phyloP scores from a whole-genome alignment of 1,284 basidiomycete species.

The Cryptococcus wingfieldii region DNA sequence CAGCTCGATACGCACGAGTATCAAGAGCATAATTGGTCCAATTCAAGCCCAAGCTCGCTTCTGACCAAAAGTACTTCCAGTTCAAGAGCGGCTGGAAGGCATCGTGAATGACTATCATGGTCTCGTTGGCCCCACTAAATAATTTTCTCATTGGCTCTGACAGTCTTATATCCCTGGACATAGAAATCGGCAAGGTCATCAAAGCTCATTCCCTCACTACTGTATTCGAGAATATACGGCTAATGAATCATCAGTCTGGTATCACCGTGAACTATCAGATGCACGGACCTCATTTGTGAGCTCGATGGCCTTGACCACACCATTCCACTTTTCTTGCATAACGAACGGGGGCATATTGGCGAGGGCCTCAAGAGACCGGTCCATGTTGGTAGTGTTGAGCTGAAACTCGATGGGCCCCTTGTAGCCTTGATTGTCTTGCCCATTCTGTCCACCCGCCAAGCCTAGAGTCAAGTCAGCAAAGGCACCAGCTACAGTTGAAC shows the following conservation, averaged over 20 bases:
- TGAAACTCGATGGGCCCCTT: conserved; percentile 28
- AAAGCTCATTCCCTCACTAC: conserved; percentile 24
- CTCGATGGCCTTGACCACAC: conserved; percentile 55
- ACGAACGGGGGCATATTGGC: conserved; percentile 50
- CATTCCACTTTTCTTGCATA: conserved; percentile 28
- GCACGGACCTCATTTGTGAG: conserved; percentile 32
- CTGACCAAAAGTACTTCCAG: conserved; percentile 36
- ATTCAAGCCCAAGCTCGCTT: conserved; percentile 19
- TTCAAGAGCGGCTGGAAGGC: conserved; percentile 36
- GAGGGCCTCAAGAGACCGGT: conserved; percentile 31
- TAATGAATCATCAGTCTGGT: background rate
- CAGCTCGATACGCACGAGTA: conserved; percentile 20
- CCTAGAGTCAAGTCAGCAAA: no score
- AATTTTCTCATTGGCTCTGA: conserved; percentile 30
- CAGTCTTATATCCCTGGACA: conserved; percentile 31
- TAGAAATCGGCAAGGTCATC: conserved; percentile 31
- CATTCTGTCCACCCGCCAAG: conserved; percentile 22
- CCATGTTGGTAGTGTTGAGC: conserved; percentile 30
- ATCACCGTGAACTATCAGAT: conserved; percentile 1
- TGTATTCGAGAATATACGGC: conserved; percentile 30
- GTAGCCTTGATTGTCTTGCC: conserved; percentile 48
- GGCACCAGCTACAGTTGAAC: conserved; percentile 16
- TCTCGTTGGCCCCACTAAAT: conserved; percentile 21
- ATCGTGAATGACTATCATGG: conserved; percentile 43
- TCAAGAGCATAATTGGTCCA: conserved; percentile 42